phyloP scores from a whole-genome alignment of 2,329 filamentous ascomycete genomes.

The Pseudogymnoascus sp. region DNA sequence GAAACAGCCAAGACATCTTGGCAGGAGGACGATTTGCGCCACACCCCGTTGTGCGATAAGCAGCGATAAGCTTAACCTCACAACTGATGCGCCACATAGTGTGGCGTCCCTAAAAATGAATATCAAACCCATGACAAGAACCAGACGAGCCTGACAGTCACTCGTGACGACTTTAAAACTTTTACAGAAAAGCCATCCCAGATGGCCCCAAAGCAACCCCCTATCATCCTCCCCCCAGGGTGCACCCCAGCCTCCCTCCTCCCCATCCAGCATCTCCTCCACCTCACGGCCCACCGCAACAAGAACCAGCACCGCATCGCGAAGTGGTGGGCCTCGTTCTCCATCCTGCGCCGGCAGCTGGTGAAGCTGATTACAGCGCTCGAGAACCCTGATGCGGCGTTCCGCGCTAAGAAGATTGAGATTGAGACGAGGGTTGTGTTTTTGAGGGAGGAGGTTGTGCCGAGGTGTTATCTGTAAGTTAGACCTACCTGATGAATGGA shows the following conservation, averaged over 20 bases:
- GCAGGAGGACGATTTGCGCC: background rate
- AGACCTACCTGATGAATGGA: background rate
- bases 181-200: background rate
- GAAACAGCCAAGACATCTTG: constrained; percentile 6
- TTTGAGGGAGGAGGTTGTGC: constrained; percentile 35
- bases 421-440: constrained; percentile 27
- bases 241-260: constrained; percentile 24
- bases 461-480: constrained; percentile 40
- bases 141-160: background rate
- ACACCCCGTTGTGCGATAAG: background rate
- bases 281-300: constrained; percentile 74
- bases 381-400: constrained; percentile 31
- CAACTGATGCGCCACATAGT: background rate
- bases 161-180: background rate
- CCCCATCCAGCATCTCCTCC: constrained; percentile 49
- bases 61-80: background rate
- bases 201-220: constrained; percentile 6
- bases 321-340: constrained; percentile 75
- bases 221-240: background rate
- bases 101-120: constrained; percentile 3
- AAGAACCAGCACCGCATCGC: constrained; percentile 80
- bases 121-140: constrained; percentile 6
- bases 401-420: constrained; percentile 30
- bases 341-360: constrained; percentile 61
- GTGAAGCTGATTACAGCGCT: constrained; percentile 43